phyloP scores from a whole-genome alignment of 768 basidiomycete species.

The Podaxis sp. region DNA sequence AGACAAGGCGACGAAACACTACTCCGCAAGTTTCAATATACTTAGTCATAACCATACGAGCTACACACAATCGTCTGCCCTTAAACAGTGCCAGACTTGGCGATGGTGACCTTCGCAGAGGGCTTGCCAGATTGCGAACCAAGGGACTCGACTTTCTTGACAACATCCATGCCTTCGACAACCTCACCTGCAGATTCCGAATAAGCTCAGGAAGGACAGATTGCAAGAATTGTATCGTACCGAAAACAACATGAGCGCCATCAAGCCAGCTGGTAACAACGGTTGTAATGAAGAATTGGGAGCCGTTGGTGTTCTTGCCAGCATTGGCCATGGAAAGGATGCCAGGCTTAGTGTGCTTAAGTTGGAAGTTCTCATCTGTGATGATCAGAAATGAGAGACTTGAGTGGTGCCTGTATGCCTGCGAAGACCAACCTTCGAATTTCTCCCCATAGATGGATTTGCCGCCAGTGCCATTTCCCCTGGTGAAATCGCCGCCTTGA shows the following conservation, averaged over 20 bases:
- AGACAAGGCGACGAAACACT: too few relatives aligned
- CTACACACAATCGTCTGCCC: not conserved
- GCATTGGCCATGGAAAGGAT: slow-evolving; percentile 82
- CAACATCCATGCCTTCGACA: slow-evolving; percentile 58
- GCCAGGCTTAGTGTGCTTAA: slow-evolving; percentile 71
- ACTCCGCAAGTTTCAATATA: not conserved
- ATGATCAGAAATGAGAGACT: slow-evolving; percentile 1
- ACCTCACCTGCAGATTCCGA: slow-evolving; percentile 51
- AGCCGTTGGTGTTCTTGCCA: slow-evolving; percentile 82
- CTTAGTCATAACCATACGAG: not conserved
- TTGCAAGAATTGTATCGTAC: slow-evolving; percentile 34
- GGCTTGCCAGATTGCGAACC: slow-evolving; percentile 43
- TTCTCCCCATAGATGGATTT: slow-evolving; percentile 76
- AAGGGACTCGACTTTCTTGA: slow-evolving; percentile 41
- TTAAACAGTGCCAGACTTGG: slow-evolving; percentile 50
- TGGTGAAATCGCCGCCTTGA: slow-evolving; percentile 88
- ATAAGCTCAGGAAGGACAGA: not conserved
- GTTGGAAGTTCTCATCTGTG: slow-evolving; percentile 80
- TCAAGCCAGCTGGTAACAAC: slow-evolving; percentile 78
- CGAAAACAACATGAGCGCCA: slow-evolving; percentile 85
- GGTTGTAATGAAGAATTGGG: slow-evolving; percentile 89
- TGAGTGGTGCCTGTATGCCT: not conserved
- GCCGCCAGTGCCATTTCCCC: slow-evolving; percentile 70
- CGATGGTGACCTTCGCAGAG: slow-evolving; percentile 49
- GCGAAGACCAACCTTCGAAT: slow-evolving; percentile 50